Evolutionary conservation across 2,329 filamentous ascomycete species (phyloP), one percentile per base, ranked within the genome.

Genomic region (Cryphonectria nitschkei): DNA sequence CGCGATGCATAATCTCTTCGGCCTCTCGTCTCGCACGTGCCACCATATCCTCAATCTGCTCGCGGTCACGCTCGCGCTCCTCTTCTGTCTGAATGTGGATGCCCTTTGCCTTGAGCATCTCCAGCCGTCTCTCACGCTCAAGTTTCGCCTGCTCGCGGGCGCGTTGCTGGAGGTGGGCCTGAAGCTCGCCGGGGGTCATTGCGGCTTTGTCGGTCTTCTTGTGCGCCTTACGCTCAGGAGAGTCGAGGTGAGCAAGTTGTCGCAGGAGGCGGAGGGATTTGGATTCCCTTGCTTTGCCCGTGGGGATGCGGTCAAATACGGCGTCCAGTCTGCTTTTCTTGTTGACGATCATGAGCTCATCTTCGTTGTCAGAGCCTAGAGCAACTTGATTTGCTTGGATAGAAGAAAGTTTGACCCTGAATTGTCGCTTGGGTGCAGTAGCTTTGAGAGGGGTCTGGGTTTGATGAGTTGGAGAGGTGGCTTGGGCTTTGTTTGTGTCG

Each of bases 31-130:
- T 87, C 29, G 95, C 95, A 76, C 91, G 94, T 64, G 95, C 92
- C 37, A 98, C 88, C 72, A 98, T 87, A 76, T 98, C 92, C 75
- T 98, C 96, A 16, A 97, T 89, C 71, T 95, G 90, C 70, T 92
- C 90, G 79, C 94, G 89, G 78, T 97, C 92, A 46, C 89, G 73
- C 77, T 95, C 92, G 29, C 93, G 89, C 79, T 99, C 95, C 80
- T 98, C 95, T 2, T 91, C 89, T 0, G 93, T 97, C 79, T 95
- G 92, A 26, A 98, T 85, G 34, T 92, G 84, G 37, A 98, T 87
- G 9, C 96, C 96, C 80, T 92, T 94, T 14, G 92, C 90, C 76
- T 88, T 90, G 56, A 99, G 86, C 75, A 90, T 87, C 69, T 93
- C 89, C 29, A 98, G 86, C 69, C 91, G 91, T 75, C 93, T 90